Conservation (phyloP, 176 grass and related monocot genomes). For the Tillandsia fasciculata region DNA sequence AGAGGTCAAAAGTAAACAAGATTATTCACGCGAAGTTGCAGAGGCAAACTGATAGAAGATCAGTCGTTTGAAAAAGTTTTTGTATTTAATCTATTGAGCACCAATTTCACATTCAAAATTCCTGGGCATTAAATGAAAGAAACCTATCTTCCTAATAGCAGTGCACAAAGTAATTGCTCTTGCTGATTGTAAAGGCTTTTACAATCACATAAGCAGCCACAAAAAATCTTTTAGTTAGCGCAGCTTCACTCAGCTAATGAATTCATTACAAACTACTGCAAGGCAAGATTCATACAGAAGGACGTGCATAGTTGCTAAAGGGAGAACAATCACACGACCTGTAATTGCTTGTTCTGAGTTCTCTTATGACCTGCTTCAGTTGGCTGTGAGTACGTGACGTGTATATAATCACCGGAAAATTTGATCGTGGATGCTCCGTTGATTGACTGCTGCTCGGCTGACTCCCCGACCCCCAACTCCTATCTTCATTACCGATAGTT, state of each 20-base stretch:
- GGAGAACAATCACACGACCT: conserved; percentile 28
- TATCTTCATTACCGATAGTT: conserved; percentile 28
- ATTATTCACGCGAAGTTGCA: too few species aligned
- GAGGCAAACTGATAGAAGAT: not conserved
- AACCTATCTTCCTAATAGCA: not conserved
- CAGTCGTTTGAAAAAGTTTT: not conserved
- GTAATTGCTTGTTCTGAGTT: conserved; percentile 81
- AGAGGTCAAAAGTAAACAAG: too few species aligned
- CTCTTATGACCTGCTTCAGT: conserved; percentile 88
- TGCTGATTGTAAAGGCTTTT: not conserved
- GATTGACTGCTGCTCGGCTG: conserved; percentile 48
- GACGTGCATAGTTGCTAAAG: not conserved
- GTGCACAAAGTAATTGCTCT: too few species aligned
- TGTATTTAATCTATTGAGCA: not conserved
- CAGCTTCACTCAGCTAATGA: too few species aligned
- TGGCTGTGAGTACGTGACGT: conserved; percentile 91
- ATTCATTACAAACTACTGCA: too few species aligned
- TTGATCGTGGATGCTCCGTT: conserved; percentile 19
- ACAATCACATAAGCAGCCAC: not conserved
- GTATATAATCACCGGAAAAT: conserved; percentile 84
- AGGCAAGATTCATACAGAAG: too few species aligned
- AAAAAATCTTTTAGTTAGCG: too few species aligned
- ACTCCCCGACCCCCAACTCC: conserved; percentile 29
- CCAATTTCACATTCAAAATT: not conserved
- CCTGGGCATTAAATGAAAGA: not conserved